Evolutionary conservation across 768 basidiomycete genomes (phyloP).

Genomic region (Leccinum obscurum): DNA sequence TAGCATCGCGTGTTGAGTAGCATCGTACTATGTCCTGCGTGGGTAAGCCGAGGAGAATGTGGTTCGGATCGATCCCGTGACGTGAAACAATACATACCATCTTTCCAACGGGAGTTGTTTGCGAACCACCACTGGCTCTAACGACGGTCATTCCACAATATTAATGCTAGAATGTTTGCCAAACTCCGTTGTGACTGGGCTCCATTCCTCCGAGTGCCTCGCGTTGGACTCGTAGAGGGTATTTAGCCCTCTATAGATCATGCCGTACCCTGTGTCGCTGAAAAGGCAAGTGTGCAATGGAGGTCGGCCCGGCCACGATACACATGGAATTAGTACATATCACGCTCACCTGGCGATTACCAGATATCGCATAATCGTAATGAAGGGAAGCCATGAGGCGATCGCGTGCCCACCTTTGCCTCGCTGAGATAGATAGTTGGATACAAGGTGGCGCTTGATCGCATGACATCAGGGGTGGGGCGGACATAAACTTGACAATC

Average conservation of each 20-base stretch:
- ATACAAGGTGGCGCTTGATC: constrained; percentile 18
- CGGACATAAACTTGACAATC: constrained; percentile 26
- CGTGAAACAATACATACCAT: constrained; percentile 2
- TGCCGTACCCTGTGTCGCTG: constrained; percentile 8
- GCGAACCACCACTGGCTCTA: background rate
- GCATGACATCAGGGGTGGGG: constrained; percentile 20
- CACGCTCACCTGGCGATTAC: constrained; percentile 14
- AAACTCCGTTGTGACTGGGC: constrained; percentile 4
- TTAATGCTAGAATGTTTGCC: background rate
- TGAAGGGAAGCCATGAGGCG: constrained; percentile 26
- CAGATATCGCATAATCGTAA: constrained; percentile 13
- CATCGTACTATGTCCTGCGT: constrained; percentile 3
- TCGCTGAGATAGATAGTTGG: background rate
- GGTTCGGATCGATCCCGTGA: constrained; percentile 1
- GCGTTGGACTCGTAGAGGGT: background rate
- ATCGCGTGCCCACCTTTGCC: constrained; percentile 22
- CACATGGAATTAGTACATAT: constrained; percentile 3
- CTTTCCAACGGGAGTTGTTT: background rate
- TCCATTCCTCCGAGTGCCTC: background rate
- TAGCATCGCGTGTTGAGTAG: background rate
- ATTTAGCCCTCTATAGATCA: constrained; percentile 1
- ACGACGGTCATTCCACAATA: background rate
- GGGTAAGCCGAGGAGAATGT: constrained; percentile 18
- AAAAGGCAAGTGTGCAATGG: constrained; percentile 19
- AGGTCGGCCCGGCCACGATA: constrained; percentile 7